Evolutionary conservation across 768 basidiomycete species (phyloP), one percentile per base, ranked within the genome.

Genomic region (Chiua virens): DNA sequence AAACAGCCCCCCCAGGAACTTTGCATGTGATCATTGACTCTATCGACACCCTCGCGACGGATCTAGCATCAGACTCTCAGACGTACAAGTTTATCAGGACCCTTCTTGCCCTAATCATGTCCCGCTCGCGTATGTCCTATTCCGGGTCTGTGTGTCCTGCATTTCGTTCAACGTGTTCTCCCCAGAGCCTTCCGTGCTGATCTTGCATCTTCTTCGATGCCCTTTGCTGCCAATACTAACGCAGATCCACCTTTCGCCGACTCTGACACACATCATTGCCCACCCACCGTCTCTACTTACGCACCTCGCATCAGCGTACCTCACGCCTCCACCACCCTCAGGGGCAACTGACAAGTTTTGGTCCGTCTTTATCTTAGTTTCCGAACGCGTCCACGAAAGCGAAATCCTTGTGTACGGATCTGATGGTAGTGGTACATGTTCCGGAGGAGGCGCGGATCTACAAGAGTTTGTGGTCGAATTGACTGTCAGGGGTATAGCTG

Each of bases 321-420:
- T 90, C 41, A 80, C 82, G 2, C 80, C 78, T 1, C 90, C 92
- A 0, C 87, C 89, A 1, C 81, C 87, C 8, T 70, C 74, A 36
- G 79, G 82, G 9, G 59, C 79, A 1, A 71, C 76, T n/a, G 72
- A 78, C 32, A 89, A 89, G 61, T 95, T 94, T 70, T 94, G 88
- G 89, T 73, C 75, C 34, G 75, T 92, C 11, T 89, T 95, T 60
- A 66, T 83, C 8, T 86, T 89, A 0, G 65, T 89, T 50, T 80
- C 84, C 48, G 84, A 82, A 64, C 78, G 86, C 22, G 65, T 58
- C 4, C 68, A 78, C 49, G 84, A 92, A 57, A 76, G 77, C 37
- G 80, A 86, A 56, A 68, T 69, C 48, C 71, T 91, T 32, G 74
- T 87, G 17, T 85, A 80, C 57, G 86, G 85, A 1, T 60, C 71